phyloP scores from a whole-genome alignment of 306 rosid genomes.

The Cicer chorassanicum region DNA sequence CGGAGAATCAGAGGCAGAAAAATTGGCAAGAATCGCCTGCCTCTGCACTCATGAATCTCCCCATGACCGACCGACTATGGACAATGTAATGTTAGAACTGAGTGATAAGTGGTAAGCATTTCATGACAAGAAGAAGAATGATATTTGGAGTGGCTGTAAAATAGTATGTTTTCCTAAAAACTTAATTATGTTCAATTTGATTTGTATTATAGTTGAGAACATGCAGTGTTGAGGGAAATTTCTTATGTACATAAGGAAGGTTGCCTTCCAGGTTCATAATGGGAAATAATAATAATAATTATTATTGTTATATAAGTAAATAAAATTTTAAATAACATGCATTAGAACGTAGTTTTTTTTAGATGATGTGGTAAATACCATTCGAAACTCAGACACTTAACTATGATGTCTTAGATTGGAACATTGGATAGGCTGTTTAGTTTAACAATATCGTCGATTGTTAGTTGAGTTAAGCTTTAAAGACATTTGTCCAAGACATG shows the following conservation, averaged over 20 bases:
- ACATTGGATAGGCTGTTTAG: too few species aligned
- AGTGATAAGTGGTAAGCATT: constrained; percentile 40
- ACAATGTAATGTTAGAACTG: constrained; percentile 57
- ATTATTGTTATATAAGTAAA: too few species aligned
- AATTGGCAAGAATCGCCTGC: constrained; percentile 64
- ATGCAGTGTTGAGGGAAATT: constrained; percentile 18
- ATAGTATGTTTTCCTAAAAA: constrained; percentile 8
- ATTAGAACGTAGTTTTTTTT: not conserved
- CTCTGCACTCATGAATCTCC: constrained; percentile 74
- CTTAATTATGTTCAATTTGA: not conserved
- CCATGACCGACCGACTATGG: constrained; percentile 70
- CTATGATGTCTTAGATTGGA: too few species aligned
- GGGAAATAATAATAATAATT: not conserved
- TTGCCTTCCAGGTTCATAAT: not conserved
- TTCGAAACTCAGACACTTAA: too few species aligned
- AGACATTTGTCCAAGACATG: too few species aligned
- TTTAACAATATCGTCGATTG: too few species aligned
- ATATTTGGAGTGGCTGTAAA: constrained; percentile 34
- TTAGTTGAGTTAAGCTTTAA: too few species aligned
- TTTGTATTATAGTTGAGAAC: constrained; percentile 27
- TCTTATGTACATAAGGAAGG: not conserved
- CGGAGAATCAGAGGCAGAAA: constrained; percentile 66
- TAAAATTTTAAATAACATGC: too few species aligned
- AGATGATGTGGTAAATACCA: too few species aligned
- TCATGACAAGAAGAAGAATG: constrained; percentile 13